phyloP scores from a whole-genome alignment of 2,329 filamentous ascomycete genomes.

The Fusarium gaditjirri region DNA sequence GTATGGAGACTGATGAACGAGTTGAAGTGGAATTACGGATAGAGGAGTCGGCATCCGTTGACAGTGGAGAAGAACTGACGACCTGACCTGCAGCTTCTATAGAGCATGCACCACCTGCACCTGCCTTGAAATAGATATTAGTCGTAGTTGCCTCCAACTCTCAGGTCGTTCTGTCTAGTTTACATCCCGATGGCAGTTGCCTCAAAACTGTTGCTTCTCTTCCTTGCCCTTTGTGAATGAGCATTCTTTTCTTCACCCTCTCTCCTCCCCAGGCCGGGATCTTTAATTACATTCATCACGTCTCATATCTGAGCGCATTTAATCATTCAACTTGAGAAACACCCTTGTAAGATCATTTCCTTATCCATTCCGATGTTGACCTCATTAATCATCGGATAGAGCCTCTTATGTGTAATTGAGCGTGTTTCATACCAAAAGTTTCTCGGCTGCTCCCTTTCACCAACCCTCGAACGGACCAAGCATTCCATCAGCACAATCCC shows the following conservation, averaged over 20 bases:
- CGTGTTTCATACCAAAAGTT: conserved; percentile 25
- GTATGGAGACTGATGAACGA: neutral
- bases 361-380: conserved; percentile 13
- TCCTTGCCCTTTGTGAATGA: neutral
- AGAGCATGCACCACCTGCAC: neutral
- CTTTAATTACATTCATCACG: conserved; percentile 29
- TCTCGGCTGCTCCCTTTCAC: conserved; percentile 27
- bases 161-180: neutral
- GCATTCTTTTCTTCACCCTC: conserved; percentile 1
- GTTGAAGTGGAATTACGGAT: conserved; percentile 4
- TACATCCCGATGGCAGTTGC: conserved; percentile 14
- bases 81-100: conserved; percentile 11
- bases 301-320: conserved; percentile 3
- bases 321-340: neutral
- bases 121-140: conserved; percentile 5
- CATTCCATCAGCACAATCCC: conserved; percentile 24
- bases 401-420: conserved; percentile 6
- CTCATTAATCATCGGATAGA: conserved; percentile 17
- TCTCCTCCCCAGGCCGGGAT: conserved; percentile 14
- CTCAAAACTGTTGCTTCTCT: neutral
- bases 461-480: conserved; percentile 3
- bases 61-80: conserved; percentile 29
- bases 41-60: conserved; percentile 27
- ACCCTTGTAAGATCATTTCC: conserved; percentile 27
- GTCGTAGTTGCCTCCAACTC: conserved; percentile 3